Evolutionary conservation across 2,329 filamentous ascomycete species (phyloP).

Genomic region (Fusarium cyanostomum): DNA sequence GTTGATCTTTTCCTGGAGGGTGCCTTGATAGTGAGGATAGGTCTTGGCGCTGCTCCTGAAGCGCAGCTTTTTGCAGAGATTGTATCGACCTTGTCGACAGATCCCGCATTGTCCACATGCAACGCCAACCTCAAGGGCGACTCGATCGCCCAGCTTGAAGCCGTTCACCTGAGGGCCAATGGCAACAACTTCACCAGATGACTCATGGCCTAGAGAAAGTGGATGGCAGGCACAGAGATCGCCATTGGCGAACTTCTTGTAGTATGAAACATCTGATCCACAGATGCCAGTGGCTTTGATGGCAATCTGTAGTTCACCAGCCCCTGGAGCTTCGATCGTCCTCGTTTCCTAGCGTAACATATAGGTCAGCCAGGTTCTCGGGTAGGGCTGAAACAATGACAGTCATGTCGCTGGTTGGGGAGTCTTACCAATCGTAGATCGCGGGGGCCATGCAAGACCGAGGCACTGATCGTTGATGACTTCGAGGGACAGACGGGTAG

Average conservation of each 20-base stretch:
- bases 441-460: slow-evolving; percentile 65
- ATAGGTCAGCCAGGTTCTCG: slow-evolving; percentile 29
- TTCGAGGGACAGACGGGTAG: slow-evolving; percentile 54
- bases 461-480: slow-evolving; percentile 59
- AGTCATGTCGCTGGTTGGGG: slow-evolving; percentile 8
- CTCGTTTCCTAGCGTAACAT: slow-evolving; percentile 57
- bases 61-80: slow-evolving; percentile 68
- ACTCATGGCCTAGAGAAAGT: slow-evolving; percentile 71
- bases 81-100: slow-evolving; percentile 66
- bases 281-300: slow-evolving; percentile 74
- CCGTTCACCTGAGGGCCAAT: slow-evolving; percentile 63
- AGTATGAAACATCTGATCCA: slow-evolving; percentile 76
- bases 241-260: slow-evolving; percentile 77
- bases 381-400: slow-evolving; percentile 36
- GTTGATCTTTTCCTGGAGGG: slow-evolving; percentile 69
- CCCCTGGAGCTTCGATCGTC: slow-evolving; percentile 56
- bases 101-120: slow-evolving; percentile 62
- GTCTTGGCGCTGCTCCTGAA: slow-evolving; percentile 71
- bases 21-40: slow-evolving; percentile 71
- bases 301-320: slow-evolving; percentile 70
- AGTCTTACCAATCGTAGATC: slow-evolving; percentile 66
- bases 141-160: slow-evolving; percentile 65
- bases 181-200: slow-evolving; percentile 65
- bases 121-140: slow-evolving; percentile 67
- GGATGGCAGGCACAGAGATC: slow-evolving; percentile 73